Base-by-base conservation (phyloP, 2,329 filamentous ascomycete species). In the Epichloe aotearoae region DNA sequence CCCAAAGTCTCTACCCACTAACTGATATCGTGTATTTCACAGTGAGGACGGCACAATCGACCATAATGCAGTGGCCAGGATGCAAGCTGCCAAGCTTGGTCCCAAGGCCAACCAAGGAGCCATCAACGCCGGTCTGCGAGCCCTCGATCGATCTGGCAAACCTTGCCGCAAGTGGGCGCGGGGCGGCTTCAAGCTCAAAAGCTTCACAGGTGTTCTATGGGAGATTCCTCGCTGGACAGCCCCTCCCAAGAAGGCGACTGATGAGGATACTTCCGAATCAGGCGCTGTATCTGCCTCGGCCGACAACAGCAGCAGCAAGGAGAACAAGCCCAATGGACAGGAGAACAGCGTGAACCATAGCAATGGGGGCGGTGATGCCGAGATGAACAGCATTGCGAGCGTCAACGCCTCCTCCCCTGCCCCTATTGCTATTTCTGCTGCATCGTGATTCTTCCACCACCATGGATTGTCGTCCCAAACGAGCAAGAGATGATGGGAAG, bases 101-200 rank as follows among this genome's bases (percentile, higher is more conserved):
- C 93, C 93, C 58, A 97, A 96, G 69, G 91, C 91, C 48, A 97
- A 96, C 66, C 87, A 91, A 61, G 93, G 93, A 56, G 91, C 91
- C 53, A 98, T 98, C 75, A 98, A 98, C 64, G 93, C 93, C 50
- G 88, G 88, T 49, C 83, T 98, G 47, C 88, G 93, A 50, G 91
- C 93, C 12, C 85, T 98, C 56, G 93, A 98, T 68, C 84, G 91
- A 54, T 86, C 86, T 7, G 91, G 91, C 58, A 86, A 91, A 62
- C 90, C 93, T 10, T 96, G 90, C 68, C 86, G 91, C 57, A 90
- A 83, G 66, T 98, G 93, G 93, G 76, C 82, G 64, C 87, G 83
- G 66, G 88, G 88, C 56, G 79, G 82, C 51, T 88, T 97, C 64
- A 77, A 75, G 46, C 73, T 97, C 59, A 95, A 95, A 75, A 95